Conservation (phyloP, 1,284 basidiomycete species). For the Cryptococcus sp. region DNA sequence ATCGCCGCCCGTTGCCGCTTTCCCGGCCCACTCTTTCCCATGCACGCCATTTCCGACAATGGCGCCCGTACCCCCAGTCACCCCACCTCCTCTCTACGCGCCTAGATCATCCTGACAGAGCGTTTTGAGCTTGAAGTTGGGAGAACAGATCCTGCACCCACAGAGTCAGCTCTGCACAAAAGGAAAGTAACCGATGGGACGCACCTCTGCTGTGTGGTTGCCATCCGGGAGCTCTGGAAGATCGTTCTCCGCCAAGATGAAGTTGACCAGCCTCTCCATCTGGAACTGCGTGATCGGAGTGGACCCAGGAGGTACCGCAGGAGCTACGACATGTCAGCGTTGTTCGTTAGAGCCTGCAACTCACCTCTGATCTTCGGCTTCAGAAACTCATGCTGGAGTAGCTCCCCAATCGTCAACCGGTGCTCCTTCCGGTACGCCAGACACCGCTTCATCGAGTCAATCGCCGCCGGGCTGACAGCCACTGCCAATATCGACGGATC, state of each 20-base stretch:
- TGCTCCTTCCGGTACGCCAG: conserved; percentile 52
- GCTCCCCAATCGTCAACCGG: conserved; percentile 54
- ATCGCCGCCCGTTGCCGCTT: no score
- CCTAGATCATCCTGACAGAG: conserved; percentile 47
- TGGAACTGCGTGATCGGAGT: conserved; percentile 43
- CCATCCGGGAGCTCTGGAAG: conserved; percentile 17
- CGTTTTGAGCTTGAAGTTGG: conserved; percentile 36
- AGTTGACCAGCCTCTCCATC: conserved; percentile 43
- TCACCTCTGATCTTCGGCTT: conserved; percentile 24
- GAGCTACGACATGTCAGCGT: conserved; percentile 6
- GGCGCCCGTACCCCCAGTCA: no score
- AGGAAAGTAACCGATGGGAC: neutral
- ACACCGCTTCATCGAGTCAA: conserved; percentile 53
- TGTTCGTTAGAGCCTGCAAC: neutral
- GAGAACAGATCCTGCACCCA: conserved; percentile 32
- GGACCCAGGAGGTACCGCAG: conserved; percentile 29
- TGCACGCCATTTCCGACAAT: no score
- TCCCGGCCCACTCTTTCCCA: no score
- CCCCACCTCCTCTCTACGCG: no score
- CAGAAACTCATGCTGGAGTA: conserved; percentile 52
- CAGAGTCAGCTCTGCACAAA: neutral
- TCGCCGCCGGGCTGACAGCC: conserved; percentile 50
- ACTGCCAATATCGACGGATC: conserved; percentile 40
- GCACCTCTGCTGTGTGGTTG: conserved; percentile 31
- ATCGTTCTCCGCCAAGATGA: conserved; percentile 28